Evolutionary conservation across 148 eudicot species (phyloP), one percentile per base, ranked within the genome.

Genomic region (Persicaria tinctoria): DNA sequence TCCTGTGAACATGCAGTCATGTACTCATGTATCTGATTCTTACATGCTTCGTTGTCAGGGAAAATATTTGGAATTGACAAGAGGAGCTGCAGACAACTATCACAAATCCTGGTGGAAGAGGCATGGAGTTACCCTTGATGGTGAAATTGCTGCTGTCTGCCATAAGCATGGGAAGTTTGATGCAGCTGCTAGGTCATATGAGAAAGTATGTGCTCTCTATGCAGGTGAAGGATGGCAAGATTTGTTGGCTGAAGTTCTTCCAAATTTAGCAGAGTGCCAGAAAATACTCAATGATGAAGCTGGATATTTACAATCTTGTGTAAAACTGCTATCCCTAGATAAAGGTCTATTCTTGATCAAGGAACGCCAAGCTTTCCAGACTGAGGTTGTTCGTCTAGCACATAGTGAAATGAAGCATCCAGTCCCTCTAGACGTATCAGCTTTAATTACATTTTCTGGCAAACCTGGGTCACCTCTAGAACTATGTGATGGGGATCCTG

Each of bases 81-180:
- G 89, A 76, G 97, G 96, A 75, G 98, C 97, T 84, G 96, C 97
- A 63, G 87, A 92, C 71, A 91, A 90, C 80, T 95, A 90, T 77
- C 92, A 95, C 79, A 90, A 76, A 70, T 95, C 98, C 12, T 95
- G 98, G 98, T 95, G 98, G 98, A 92, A 88, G 85, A 90, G 98
- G 77, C 97, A 95, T 56, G 97, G 97, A 76, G 98, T 95, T 89
- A 92, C 90, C 73, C 97, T 95, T 79, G 97, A 95, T 81, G 98
- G 98, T 76, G 98, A 92, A 89, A 92, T 90, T 81, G 98, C 98
- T 46, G 86, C 93, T 76, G 92, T 95, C 74, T 92, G 86, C 78
- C 87, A 85, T 76, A 95, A 89, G 82, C 91, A 89, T 76, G 92
- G 90, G 70, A 89, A 89, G 73, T 90, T 80, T 82, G 96, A 92